Base-by-base conservation (phyloP, 2,329 filamentous ascomycete species). In the Trichoderma gracile region DNA sequence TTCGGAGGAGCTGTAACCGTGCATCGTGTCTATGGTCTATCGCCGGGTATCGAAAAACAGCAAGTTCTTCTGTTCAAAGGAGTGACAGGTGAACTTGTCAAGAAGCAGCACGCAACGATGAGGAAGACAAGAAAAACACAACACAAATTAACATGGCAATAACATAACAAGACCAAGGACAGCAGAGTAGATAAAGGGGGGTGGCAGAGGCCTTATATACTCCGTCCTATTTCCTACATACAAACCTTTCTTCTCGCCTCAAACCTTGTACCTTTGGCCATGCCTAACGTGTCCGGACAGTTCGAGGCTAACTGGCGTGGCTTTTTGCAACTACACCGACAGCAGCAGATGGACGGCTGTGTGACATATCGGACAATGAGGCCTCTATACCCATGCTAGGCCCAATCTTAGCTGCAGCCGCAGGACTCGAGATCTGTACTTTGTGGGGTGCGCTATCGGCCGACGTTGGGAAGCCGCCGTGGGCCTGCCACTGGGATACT, bases 1-100 rank as follows among this genome's bases (percentile, higher is more conserved):
- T 66, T 80, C 80, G 25, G 80, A 81, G 59, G 80, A 82, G 67
- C 81, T 82, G 67, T 82, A 82, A 17, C 80, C 80, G 71, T 79
- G 76, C 77, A 79, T 78, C 8, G 49, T 14, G 61, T 58, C 43
- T 63, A 63, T 57, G 19, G 4, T 63, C 52, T 58, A 47, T 40
- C 17, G 30, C 53, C 19, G 15, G 17, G n/a, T 27, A 49, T 40
- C 43, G 33, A 33, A 5, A 58, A 63, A 49, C 17, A 27, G 25
- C 30, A 58, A 58, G 53, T 38, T 19, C n/a, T 40, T 21, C 12
- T 49, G 21, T 23, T 10, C 17, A 38, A 45, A 49, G 58, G 33
- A 33, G 25, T 49, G 52, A 23, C 49, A 19, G 58, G 3, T 40
- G 40, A 46, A 38, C 49, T 38, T 14, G 40, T 38, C 30, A 42